These are phyloP conservation scores for Backusella circina DNA, from an alignment of 192 early-diverging fungal genomes.

Conservation along the genomic window DNA sequence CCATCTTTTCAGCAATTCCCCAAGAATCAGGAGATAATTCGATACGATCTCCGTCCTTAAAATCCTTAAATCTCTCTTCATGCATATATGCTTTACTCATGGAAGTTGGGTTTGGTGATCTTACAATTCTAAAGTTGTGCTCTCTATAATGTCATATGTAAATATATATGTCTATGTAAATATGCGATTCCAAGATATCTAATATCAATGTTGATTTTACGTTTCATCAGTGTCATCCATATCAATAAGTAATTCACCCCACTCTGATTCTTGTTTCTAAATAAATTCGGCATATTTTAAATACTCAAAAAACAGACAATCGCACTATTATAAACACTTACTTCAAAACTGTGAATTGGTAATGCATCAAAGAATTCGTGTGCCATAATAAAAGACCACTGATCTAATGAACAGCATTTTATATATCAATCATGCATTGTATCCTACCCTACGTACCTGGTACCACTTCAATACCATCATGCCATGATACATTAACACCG, in stretches of 20 bases:
- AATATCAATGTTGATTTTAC: conserved; percentile 21
- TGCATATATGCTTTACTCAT: conserved; percentile 42
- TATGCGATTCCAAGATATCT: neutral
- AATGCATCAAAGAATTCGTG: conserved; percentile 99
- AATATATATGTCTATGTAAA: neutral
- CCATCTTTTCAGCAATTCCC: conserved; percentile 60
- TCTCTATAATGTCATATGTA: conserved; percentile 32
- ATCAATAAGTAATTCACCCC: conserved; percentile 90
- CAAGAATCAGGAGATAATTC: conserved; percentile 85
- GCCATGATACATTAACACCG: conserved; percentile 59
- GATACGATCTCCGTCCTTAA: conserved; percentile 69
- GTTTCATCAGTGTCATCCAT: conserved; percentile 61
- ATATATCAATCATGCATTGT: neutral
- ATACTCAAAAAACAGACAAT: too few relatives aligned
- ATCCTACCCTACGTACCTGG: conserved; percentile 35
- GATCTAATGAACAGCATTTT: conserved; percentile 16
- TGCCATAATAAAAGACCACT: conserved; percentile 73
- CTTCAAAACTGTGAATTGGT: conserved; percentile 83
- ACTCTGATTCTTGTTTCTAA: conserved; percentile 70
- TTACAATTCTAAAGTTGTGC: conserved; percentile 75
- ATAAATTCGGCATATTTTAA: too few relatives aligned
- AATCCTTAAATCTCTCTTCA: conserved; percentile 41
- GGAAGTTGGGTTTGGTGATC: conserved; percentile 58
- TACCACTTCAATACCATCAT: conserved; percentile 63
- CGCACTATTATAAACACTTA: conserved; percentile 20